A percentile compares a stretch with the other conserved stretches of the same genome.
These are phyloP conservation scores for Stropharia rugosoannulata DNA, from an alignment of 768 basidiomycete genomes.

Conservation along the genomic window DNA sequence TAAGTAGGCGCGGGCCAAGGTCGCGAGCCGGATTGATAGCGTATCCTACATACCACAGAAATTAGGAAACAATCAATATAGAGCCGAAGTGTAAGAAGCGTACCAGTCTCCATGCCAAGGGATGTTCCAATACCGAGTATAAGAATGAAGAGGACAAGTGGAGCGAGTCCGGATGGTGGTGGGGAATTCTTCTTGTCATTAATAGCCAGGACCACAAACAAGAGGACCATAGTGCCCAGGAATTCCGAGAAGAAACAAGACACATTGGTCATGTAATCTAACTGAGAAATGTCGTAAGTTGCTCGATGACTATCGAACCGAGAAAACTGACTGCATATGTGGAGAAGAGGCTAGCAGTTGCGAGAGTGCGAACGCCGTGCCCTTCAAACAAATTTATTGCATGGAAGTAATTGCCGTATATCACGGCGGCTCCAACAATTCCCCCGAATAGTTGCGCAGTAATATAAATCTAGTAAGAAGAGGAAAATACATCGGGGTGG, in stretches of 20 bases:
- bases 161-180: conserved; percentile 48
- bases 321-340: conserved; percentile 54
- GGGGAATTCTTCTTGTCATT: conserved; percentile 53
- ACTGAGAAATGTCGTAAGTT: conserved; percentile 17
- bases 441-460: conserved; percentile 61
- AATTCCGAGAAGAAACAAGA: conserved; percentile 50
- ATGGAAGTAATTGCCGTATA: conserved; percentile 67
- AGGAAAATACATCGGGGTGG: background rate
- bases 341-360: conserved; percentile 56
- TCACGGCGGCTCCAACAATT: conserved; percentile 51
- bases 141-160: conserved; percentile 53
- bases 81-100: background rate
- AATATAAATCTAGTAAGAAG: conserved; percentile 22
- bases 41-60: conserved; percentile 35
- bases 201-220: conserved; percentile 51
- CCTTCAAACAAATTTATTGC: conserved; percentile 68
- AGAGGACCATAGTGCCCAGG: conserved; percentile 51
- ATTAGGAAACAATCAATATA: background rate
- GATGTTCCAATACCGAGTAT: conserved; percentile 58
- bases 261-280: conserved; percentile 38
- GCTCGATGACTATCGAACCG: background rate
- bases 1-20: conserved; percentile 66
- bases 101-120: conserved; percentile 62
- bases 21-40: conserved; percentile 75
- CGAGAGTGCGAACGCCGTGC: conserved; percentile 49